Conservation (phyloP, 495 filamentous ascomycete species). For the Cryomyces minteri region DNA sequence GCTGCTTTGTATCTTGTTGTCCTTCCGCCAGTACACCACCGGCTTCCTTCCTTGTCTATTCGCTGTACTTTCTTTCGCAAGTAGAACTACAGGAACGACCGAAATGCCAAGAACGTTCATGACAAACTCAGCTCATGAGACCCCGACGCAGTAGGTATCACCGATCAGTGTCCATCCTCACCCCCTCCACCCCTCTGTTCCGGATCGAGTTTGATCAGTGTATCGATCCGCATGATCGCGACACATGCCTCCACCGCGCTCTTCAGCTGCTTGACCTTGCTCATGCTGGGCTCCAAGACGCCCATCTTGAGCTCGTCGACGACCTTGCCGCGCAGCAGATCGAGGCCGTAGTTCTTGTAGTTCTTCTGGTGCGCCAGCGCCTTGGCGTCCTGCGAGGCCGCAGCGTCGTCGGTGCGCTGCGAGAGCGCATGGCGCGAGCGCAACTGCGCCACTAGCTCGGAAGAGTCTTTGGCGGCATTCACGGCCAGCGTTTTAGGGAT, state of each 20-base stretch:
- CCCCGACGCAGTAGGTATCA: no score
- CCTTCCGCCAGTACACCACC: no score
- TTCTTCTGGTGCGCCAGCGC: constrained; percentile 78
- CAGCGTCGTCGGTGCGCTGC: constrained; percentile 57
- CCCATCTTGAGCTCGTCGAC: constrained; percentile 87
- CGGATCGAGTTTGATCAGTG: constrained; percentile 94
- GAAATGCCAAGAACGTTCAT: no score
- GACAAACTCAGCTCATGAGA: no score
- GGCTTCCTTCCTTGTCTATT: no score
- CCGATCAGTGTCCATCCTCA: constrained; percentile 45
- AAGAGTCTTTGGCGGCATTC: constrained; percentile 91
- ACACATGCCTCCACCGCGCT: constrained; percentile 97
- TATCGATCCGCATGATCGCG: constrained; percentile 98
- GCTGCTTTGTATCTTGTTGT: no score
- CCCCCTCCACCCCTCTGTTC: constrained; percentile 54
- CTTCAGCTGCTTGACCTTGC: constrained; percentile 97
- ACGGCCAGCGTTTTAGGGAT: constrained; percentile 95
- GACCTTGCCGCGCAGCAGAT: constrained; percentile 77
- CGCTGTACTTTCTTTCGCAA: no score
- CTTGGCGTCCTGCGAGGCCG: constrained; percentile 25
- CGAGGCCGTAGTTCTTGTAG: constrained; percentile 95
- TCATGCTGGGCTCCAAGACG: constrained; percentile 92
- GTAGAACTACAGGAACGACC: no score
- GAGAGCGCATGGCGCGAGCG: constrained; percentile 87
- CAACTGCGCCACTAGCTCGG: constrained; percentile 87